Conservation (phyloP, 23 red algal species). For the Rhodosorus marinus region DNA sequence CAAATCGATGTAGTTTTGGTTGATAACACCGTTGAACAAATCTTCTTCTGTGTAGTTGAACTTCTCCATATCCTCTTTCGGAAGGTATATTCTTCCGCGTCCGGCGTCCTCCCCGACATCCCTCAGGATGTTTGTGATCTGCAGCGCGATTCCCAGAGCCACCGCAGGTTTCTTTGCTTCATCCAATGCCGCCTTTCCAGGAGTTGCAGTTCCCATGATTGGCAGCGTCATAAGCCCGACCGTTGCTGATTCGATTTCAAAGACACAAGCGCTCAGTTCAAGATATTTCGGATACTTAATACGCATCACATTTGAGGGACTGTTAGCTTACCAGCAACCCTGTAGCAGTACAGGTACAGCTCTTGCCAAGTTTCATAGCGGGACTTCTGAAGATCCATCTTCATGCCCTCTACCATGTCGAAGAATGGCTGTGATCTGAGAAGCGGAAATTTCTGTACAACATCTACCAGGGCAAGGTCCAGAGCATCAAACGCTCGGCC, state of each 20-base stretch:
- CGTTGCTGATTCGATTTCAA: no score
- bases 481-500: slow-evolving; percentile 47
- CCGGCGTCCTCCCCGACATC: slow-evolving; percentile 89
- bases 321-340: slow-evolving; percentile 95
- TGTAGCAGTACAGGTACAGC: slow-evolving; percentile 91
- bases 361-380: slow-evolving; percentile 86
- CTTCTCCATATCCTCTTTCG: slow-evolving; percentile 56
- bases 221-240: slow-evolving; percentile 94
- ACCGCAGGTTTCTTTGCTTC: slow-evolving; percentile 57
- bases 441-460: slow-evolving; percentile 16
- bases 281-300: no score
- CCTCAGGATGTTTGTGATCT: slow-evolving; percentile 89
- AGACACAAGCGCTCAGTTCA: no score
- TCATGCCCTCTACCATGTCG: slow-evolving; percentile 96
- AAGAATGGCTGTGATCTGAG: slow-evolving; percentile 46
- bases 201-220: slow-evolving; percentile 46
- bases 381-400: slow-evolving; percentile 73
- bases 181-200: slow-evolving; percentile 12
- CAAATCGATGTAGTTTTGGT: slow-evolving; percentile 56
- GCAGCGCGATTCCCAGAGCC: slow-evolving; percentile 64
- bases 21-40: slow-evolving; percentile 52
- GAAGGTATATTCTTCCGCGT: slow-evolving; percentile 87
- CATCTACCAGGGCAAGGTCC: slow-evolving; percentile 64
- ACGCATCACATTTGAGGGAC: no score
- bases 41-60: slow-evolving; percentile 77